A percentile compares a stretch with the other conserved stretches of the same genome.
Conservation (phyloP, 352 stramenopile genomes). For the Phytophthora sojae region DNA sequence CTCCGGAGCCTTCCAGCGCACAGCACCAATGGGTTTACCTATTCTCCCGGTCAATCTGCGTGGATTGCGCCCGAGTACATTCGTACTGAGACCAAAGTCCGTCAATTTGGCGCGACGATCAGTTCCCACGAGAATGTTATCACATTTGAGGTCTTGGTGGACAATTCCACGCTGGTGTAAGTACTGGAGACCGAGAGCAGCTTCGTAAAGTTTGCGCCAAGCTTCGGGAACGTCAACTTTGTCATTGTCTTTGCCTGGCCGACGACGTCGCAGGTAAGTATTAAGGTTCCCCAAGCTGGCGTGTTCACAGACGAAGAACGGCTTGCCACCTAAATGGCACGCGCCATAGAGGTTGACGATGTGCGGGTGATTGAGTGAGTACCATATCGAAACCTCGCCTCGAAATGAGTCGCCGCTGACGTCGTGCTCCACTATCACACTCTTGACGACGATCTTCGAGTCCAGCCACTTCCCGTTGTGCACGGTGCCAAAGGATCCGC, state of each 20-base stretch:
- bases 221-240: constrained; percentile 14
- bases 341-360: constrained; percentile 43
- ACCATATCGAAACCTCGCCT: constrained; percentile 37
- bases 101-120: constrained; percentile 39
- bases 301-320: constrained; percentile 40
- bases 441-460: constrained; percentile 37
- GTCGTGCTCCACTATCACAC: constrained; percentile 13
- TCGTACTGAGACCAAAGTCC: constrained; percentile 36
- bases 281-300: constrained; percentile 17
- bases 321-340: constrained; percentile 33
- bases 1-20: constrained; percentile 33
- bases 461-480: constrained; percentile 28
- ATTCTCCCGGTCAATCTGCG: background rate
- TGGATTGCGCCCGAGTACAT: constrained; percentile 2
- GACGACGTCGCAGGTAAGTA: constrained; percentile 18
- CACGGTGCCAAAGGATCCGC: constrained; percentile 26
- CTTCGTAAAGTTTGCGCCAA: constrained; percentile 38
- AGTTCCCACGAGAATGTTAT: constrained; percentile 43
- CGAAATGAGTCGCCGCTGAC: constrained; percentile 13
- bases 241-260: background rate
- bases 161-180: constrained; percentile 33
- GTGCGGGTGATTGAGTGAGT: constrained; percentile 37
- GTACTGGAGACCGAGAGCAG: constrained; percentile 35
- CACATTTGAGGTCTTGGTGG: constrained; percentile 39
- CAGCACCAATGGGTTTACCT: constrained; percentile 16